phyloP scores from a whole-genome alignment of 75 land plant species.

The Chamaecyparis obtusa region DNA sequence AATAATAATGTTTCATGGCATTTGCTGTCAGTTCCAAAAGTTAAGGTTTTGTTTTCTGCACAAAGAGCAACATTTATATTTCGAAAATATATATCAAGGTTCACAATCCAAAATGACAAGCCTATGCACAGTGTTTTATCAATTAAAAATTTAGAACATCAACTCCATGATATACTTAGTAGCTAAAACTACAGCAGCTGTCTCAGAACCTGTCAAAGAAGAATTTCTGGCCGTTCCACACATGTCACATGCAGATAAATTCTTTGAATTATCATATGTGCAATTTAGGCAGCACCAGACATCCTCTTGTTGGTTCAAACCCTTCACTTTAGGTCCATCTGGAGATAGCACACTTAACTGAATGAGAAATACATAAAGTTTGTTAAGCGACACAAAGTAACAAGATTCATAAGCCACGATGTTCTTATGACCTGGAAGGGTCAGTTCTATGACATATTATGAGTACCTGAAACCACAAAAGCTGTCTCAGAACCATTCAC shows the following conservation, averaged over 20 bases:
- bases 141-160: not conserved
- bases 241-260: constrained; percentile 62
- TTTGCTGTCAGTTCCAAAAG: not conserved
- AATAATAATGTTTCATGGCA: not conserved
- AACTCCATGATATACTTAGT: not conserved
- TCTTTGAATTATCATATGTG: constrained; percentile 79
- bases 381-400: not conserved
- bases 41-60: not conserved
- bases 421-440: not conserved
- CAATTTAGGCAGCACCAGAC: constrained; percentile 87
- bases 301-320: constrained; percentile 3
- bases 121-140: constrained; percentile 7
- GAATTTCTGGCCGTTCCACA: constrained; percentile 63
- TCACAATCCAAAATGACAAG: not conserved
- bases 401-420: not conserved
- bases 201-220: not conserved
- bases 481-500: not conserved
- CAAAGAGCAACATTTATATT: not conserved
- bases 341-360: not conserved
- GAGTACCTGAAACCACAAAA: constrained; percentile 4
- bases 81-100: not conserved
- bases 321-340: not conserved
- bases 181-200: not conserved
- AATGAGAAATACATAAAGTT: not conserved
- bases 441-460: not conserved